Percentiles rank a stretch among this genome's conserved stretches.
Evolutionary conservation across 345 rosid species (phyloP).

Genomic region (Gossypium turneri): DNA sequence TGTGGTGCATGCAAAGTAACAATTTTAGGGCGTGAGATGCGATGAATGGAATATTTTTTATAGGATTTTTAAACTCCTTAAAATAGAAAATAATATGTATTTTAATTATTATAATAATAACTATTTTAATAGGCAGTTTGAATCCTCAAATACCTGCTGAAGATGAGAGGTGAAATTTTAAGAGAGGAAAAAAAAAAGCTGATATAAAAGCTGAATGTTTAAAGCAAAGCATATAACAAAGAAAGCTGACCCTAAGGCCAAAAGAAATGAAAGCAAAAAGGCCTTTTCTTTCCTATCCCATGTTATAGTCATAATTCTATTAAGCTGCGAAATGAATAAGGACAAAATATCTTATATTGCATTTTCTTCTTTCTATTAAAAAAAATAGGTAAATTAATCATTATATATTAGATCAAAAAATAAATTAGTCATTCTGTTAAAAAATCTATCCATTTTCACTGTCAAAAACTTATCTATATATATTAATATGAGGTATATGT

Average conservation of each 20-base stretch:
- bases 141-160: slow-evolving; percentile 17
- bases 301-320: no score
- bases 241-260: slow-evolving; percentile 19
- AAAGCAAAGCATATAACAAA: slow-evolving; percentile 15
- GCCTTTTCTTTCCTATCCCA: slow-evolving; percentile 2
- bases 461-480: no score
- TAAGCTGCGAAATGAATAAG: no score
- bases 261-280: slow-evolving; percentile 18
- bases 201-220: slow-evolving; percentile 26
- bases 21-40: not conserved
- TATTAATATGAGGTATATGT: no score
- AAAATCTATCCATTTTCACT: no score
- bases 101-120: no score
- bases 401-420: no score
- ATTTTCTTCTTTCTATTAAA: no score
- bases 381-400: fast-evolving
- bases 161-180: slow-evolving; percentile 29
- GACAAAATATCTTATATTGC: no score
- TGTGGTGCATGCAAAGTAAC: not conserved
- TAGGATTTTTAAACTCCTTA: no score
- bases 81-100: no score
- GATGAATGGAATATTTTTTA: slow-evolving; percentile 17
- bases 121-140: slow-evolving; percentile 29
- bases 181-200: slow-evolving; percentile 22
- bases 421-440: no score